phyloP scores from a whole-genome alignment of 176 grass and related monocot species.

The Microstegium vimineum region DNA sequence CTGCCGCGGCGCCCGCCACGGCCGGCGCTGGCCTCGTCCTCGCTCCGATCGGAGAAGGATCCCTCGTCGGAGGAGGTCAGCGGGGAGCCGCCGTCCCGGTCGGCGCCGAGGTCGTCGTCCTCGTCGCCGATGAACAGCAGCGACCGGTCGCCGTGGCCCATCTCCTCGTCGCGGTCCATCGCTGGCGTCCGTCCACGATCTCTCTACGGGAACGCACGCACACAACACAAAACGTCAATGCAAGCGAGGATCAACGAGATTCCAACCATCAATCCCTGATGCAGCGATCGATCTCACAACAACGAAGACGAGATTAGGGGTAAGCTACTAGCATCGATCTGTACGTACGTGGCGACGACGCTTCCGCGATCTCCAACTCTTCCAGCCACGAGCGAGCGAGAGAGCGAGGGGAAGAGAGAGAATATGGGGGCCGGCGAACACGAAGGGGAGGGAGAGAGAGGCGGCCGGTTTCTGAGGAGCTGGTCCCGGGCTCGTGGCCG shows the following conservation, averaged over 20 bases:
- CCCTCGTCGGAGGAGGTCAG: slow-evolving; percentile 6
- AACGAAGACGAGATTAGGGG: neutral
- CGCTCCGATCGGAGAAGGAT: too few species aligned
- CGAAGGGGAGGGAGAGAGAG: neutral
- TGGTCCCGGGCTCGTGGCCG: neutral
- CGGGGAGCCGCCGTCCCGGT: slow-evolving; percentile 31
- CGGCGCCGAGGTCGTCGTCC: slow-evolving; percentile 36
- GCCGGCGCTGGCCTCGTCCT: neutral
- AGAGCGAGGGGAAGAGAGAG: neutral
- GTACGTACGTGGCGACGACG: neutral
- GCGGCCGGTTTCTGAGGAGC: neutral
- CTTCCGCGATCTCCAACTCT: neutral
- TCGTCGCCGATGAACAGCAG: slow-evolving; percentile 64
- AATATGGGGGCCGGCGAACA: neutral
- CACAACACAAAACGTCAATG: neutral
- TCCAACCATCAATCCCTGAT: neutral
- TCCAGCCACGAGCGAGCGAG: neutral
- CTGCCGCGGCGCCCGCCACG: neutral
- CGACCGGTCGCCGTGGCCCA: slow-evolving; percentile 44
- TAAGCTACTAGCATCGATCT: neutral
- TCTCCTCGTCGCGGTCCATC: slow-evolving; percentile 63
- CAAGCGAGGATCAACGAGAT: neutral
- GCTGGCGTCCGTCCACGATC: neutral
- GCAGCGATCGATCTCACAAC: neutral
- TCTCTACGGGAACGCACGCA: neutral